Evolutionary conservation across 2,329 filamentous ascomycete genomes (phyloP).

Genomic region (Pyricularia pennisetigena): DNA sequence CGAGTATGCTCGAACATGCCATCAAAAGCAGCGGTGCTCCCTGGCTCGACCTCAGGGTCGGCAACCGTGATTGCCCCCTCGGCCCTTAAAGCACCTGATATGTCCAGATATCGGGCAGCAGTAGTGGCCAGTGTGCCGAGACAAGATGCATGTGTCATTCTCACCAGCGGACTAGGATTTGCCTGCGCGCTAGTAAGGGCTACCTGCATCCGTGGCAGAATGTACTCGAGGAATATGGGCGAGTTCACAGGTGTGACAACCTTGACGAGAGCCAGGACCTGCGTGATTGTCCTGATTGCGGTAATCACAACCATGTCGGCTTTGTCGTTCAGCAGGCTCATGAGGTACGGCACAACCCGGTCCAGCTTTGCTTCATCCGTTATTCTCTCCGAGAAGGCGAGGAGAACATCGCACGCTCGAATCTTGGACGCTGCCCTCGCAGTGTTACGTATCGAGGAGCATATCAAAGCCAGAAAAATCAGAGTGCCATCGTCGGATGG

Average conservation of each 20-base stretch:
- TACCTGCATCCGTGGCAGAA: conserved; percentile 52
- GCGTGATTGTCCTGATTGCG: conserved; percentile 77
- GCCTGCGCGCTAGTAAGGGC: conserved; percentile 34
- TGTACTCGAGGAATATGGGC: conserved; percentile 59
- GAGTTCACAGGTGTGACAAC: conserved; percentile 75
- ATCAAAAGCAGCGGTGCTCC: conserved; percentile 53
- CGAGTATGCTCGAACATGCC: conserved; percentile 83
- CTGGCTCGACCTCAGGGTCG: conserved; percentile 72
- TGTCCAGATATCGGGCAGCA: conserved; percentile 76
- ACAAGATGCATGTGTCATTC: conserved; percentile 88
- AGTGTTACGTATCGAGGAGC: conserved; percentile 81
- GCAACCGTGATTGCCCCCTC: conserved; percentile 71
- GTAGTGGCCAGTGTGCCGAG: conserved; percentile 81
- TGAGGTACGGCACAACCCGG: conserved; percentile 81
- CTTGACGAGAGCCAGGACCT: conserved; percentile 76
- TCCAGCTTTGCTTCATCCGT: conserved; percentile 96
- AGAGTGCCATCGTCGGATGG: conserved; percentile 79
- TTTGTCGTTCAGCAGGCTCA: conserved; percentile 71
- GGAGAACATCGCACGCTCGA: conserved; percentile 79
- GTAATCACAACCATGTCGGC: conserved; percentile 78
- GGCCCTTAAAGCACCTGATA: conserved; percentile 74
- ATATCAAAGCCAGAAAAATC: conserved; percentile 82
- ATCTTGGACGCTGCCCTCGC: conserved; percentile 80
- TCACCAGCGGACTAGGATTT: conserved; percentile 59
- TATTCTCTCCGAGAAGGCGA: conserved; percentile 83